Evolutionary conservation across 177 flowering plant genomes (phyloP), one percentile per base, ranked within the genome.

Genomic region (Tripterygium wilfordii): DNA sequence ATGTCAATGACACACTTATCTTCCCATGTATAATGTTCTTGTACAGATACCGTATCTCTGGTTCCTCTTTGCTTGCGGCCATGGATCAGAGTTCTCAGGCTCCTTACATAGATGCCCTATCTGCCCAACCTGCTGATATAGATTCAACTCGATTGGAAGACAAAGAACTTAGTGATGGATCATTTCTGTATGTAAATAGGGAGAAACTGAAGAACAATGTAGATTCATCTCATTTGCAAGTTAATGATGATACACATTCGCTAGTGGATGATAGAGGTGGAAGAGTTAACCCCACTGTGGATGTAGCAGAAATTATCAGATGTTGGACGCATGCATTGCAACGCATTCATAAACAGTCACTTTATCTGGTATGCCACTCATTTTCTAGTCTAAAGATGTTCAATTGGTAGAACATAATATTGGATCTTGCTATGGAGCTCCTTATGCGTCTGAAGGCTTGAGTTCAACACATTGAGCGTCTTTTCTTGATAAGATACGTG

Each of bases 311-410:
- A 71, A 70, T 94, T 45, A 76, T 94, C 21, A 75, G 99, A 70
- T 85, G 97, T 48, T 94, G 99, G 99, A 94, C 96, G 9, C 99
- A 94, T 80, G 99, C 96, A 29, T 69, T 94, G 56, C 96, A 94
- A 48, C 95, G 99, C 35, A 82, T 94, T 65, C 97, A 94, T 64
- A 94, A 90, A 49, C 99, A 94, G 60, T 87, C 97, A 9, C 85
- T 87, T 54, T 80, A 73, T 45, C 53, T 94, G 95, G 99, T 94
- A 81, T 54, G 58, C 13, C 8, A 12, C 19, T 43, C 27, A 45
- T 10, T 7, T n/a, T 19, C 25, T 27, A 24, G 12, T 12, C 24
- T 8, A 1, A 38, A 18, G 42, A 2, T 20, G n/a, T 38, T 20
- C 9, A 20, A 38, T 38, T 38, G 24, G 12, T 18, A n/a, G 5